Evolutionary conservation across 352 stramenopile species (phyloP).

Genomic region (Phytophthora cactorum): DNA sequence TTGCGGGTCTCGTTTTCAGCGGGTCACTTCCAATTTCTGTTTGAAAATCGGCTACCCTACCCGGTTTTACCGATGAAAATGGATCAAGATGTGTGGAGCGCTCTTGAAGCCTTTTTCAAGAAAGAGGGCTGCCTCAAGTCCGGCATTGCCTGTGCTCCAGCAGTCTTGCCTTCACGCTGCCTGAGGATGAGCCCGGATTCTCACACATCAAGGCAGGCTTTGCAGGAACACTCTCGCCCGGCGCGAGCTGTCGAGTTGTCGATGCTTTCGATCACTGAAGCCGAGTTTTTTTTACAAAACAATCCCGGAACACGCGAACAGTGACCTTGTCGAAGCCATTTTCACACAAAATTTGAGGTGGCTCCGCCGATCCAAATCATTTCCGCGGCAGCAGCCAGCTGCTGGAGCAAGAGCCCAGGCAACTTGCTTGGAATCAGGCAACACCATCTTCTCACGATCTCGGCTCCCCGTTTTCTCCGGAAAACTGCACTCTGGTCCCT

Average conservation of each 20-base stretch:
- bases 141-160: background rate
- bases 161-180: slow-evolving; percentile 1
- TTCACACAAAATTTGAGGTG: slow-evolving; percentile 7
- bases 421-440: slow-evolving; percentile 17
- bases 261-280: slow-evolving; percentile 35
- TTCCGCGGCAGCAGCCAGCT: slow-evolving; percentile 33
- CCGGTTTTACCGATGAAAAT: slow-evolving; percentile 26
- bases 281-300: slow-evolving; percentile 28
- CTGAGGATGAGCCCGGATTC: slow-evolving; percentile 25
- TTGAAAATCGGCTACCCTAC: background rate
- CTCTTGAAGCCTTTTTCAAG: slow-evolving; percentile 17
- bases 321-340: slow-evolving; percentile 15
- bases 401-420: slow-evolving; percentile 22
- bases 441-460: slow-evolving; percentile 29
- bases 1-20: slow-evolving; percentile 6
- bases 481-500: slow-evolving; percentile 23
- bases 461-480: slow-evolving; percentile 22
- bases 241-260: slow-evolving; percentile 15
- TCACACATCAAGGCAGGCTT: slow-evolving; percentile 17
- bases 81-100: slow-evolving; percentile 17
- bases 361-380: slow-evolving; percentile 31
- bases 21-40: background rate
- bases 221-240: slow-evolving; percentile 18
- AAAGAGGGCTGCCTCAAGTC: background rate
- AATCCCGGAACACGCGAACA: slow-evolving; percentile 33